These are phyloP conservation scores for Pascua sp. DNA, from an alignment of 1,284 basidiomycete genomes.

Conservation along the genomic window DNA sequence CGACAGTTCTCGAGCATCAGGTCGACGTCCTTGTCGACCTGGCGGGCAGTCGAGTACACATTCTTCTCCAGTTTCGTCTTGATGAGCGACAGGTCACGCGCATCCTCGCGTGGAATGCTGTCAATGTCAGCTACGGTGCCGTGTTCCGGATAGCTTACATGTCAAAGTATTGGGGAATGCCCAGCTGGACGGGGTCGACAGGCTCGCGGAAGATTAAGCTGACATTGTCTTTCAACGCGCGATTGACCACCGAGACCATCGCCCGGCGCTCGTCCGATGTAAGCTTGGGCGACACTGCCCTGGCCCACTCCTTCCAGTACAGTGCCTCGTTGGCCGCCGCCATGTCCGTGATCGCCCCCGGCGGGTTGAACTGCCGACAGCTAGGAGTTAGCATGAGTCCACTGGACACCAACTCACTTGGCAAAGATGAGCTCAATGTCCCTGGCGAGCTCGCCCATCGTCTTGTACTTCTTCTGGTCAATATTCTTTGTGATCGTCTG, in stretches of 20 bases:
- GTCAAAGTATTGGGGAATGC: constrained; percentile 44
- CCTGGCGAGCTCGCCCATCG: constrained; percentile 74
- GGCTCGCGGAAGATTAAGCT: constrained; percentile 77
- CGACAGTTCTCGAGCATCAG: constrained; percentile 47
- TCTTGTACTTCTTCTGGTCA: constrained; percentile 59
- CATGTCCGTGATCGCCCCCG: constrained; percentile 60
- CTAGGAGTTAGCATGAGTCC: constrained; percentile 11
- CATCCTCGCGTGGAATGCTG: constrained; percentile 58
- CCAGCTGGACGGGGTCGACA: constrained; percentile 43
- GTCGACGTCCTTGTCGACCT: constrained; percentile 45
- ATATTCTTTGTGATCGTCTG: constrained; percentile 76
- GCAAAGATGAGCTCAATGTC: constrained; percentile 81
- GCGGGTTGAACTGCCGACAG: constrained; percentile 82
- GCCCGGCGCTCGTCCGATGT: constrained; percentile 76
- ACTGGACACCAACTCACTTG: constrained; percentile 56
- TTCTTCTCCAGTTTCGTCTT: constrained; percentile 67
- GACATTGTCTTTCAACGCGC: constrained; percentile 67
- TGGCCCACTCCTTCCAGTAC: constrained; percentile 85
- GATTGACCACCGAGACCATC: constrained; percentile 67
- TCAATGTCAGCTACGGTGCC: constrained; percentile 66
- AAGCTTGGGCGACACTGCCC: constrained; percentile 69
- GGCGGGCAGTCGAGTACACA: constrained; percentile 26
- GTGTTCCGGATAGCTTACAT: constrained; percentile 56
- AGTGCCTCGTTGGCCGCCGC: constrained; percentile 69
- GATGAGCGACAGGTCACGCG: constrained; percentile 81